Percentiles rank a stretch among this genome's conserved stretches.
phyloP scores from a whole-genome alignment of 495 filamentous ascomycete species.

The Xylaria cubensis region DNA sequence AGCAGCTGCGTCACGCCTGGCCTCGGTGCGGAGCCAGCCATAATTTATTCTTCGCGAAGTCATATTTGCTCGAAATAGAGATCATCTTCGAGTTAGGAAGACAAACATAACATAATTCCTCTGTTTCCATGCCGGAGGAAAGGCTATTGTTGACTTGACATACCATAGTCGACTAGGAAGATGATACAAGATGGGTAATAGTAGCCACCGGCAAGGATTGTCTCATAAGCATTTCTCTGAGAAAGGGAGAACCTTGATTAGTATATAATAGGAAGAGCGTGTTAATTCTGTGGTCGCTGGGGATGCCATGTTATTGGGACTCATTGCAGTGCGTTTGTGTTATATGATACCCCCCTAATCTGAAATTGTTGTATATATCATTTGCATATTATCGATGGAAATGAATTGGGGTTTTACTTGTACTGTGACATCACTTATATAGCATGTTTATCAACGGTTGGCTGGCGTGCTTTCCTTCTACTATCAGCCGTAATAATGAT shows the following conservation, averaged over 20 bases:
- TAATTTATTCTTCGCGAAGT: neutral
- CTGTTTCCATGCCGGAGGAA: neutral
- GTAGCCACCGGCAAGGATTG: neutral
- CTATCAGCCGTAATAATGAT: neutral
- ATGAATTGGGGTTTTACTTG: neutral
- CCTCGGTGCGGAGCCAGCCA: neutral
- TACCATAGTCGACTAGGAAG: neutral
- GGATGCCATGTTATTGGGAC: neutral
- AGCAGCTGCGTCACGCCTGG: neutral
- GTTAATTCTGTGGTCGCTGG: neutral
- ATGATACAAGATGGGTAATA: neutral
- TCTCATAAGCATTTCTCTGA: neutral
- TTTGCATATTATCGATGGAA: constrained; percentile 1
- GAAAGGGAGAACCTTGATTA: neutral
- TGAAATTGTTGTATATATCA: constrained; percentile 17
- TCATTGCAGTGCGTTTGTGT: constrained; percentile 5
- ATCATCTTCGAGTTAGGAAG: neutral
- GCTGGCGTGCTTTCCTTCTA: neutral
- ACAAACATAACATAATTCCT: too few relatives aligned
- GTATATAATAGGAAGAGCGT: constrained; percentile 4
- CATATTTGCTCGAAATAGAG: neutral
- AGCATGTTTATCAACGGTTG: neutral
- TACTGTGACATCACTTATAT: neutral
- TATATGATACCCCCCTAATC: constrained; percentile 28
- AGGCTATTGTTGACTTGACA: neutral